Base-by-base conservation (phyloP, 805 yeast species). In the Teunomyces panamensis region DNA sequence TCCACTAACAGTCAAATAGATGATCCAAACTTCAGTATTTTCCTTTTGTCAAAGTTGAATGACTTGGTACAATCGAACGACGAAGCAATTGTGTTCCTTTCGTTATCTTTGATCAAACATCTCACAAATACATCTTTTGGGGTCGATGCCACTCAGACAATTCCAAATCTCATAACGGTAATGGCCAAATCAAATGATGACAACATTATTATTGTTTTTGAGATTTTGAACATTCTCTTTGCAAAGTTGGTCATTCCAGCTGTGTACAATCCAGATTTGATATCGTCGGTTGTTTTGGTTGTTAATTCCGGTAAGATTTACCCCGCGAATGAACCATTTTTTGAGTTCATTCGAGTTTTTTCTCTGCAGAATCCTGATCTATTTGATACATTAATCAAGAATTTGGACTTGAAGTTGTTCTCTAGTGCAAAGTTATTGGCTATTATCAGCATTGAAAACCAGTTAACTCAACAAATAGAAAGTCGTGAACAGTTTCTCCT, bases 351-450 rank as follows among this genome's bases (percentile, higher is more conserved):
- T 10, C 14, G 33, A 6, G 32, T 42, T 13, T 41, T 49, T 10
- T 30, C 50, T 7, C 36, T 35, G 3, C 46, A 42, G 8, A 13
- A 42, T n/a, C 50, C 52, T 3, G 45, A 17, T 9, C 30, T 53
- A 10, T 57, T 51, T 36, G 36, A 39, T 2, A 26, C 17, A 4
- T 42, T 46, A 14, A 39, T 44, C 47, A 14, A 39, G 9, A 36
- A 47, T 11, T 55, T 67, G 10, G 50, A 60, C 39, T 48, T 53
- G 28, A 53, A 51, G 13, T 51, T 57, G 27, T 55, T 57, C 39
- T 56, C 62, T 11, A 60, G 64, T 45, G 67, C 73, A 10, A 66
- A 58, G 37, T 57, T 66, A 9, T 54, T 70, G 49, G 65, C 73
- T 2, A 56, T 61, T 11, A 54, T 69, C 27, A 57, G 65, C 35